Conservation (phyloP, 169 alveolate genomes). For the Plasmodium inui region DNA sequence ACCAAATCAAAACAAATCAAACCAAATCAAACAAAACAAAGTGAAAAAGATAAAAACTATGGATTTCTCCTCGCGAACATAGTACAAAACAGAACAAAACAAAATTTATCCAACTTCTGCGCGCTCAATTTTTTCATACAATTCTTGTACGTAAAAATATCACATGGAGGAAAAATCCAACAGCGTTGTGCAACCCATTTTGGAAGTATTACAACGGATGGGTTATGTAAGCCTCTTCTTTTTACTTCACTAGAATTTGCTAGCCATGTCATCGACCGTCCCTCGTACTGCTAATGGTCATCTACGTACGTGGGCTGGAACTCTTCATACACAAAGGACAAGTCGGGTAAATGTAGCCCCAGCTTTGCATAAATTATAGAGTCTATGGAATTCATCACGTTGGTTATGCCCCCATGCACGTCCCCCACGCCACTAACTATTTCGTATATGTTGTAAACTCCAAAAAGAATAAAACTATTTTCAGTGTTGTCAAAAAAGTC, state of each 20-base stretch:
- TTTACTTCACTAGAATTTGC: neutral
- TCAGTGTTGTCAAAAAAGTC: slow-evolving; percentile 75
- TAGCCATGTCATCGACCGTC: neutral
- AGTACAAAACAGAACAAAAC: neutral
- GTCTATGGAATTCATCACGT: slow-evolving; percentile 48
- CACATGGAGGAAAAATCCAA: slow-evolving; percentile 2
- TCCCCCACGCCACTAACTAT: slow-evolving; percentile 43
- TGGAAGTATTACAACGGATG: neutral
- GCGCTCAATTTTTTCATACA: neutral
- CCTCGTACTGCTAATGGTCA: slow-evolving; percentile 19
- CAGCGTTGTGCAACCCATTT: neutral
- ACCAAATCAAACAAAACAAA: neutral
- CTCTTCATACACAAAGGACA: slow-evolving; percentile 71
- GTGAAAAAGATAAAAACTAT: neutral
- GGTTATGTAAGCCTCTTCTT: neutral
- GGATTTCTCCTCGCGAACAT: neutral
- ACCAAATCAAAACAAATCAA: neutral
- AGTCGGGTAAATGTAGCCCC: slow-evolving; percentile 73
- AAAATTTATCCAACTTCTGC: neutral
- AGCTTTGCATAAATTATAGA: slow-evolving; percentile 47
- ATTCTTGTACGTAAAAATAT: neutral
- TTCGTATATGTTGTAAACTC: slow-evolving; percentile 68
- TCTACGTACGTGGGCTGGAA: slow-evolving; percentile 75
- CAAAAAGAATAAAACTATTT: slow-evolving; percentile 72
- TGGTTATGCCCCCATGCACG: neutral